Evolutionary conservation across 768 basidiomycete genomes (phyloP), one percentile per base, ranked within the genome.

Genomic region (Suillus brevipes): DNA sequence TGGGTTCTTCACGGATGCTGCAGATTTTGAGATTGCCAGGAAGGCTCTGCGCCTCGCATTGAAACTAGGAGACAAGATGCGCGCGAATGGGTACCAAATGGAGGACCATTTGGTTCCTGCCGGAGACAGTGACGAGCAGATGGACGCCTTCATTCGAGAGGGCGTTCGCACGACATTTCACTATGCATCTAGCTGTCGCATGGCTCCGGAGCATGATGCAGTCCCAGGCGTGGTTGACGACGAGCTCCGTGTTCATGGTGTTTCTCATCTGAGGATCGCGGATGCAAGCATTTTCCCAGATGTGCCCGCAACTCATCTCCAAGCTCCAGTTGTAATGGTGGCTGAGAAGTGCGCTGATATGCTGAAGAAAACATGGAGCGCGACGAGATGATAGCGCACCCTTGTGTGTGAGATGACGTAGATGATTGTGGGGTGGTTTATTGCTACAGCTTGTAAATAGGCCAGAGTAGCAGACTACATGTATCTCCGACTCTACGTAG

Each of bases 141-240:
- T 66, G 31, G 61, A 66, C 36, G 13, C 36, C 12, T 52, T 50
- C 28, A 63, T 66, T 34, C 5, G 34, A n/a, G 34, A 52, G 16
- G 34, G 66, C 28, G 61, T 62, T 10, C 64, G 72, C 55, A 73
- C 77, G 14, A 75, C 75, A 55, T 78, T 72, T 65, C 78, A 81
- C 63, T 80, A 78, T 52, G 64, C 76, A 7, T 77, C 73, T 37
- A 77, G 78, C 50, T 80, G 79, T 71, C 65, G 79, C 9, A 81
- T 82, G 78, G 79, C 61, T 40, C 65, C 56, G n/a, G 45, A 60
- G 12, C 38, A 56, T n/a, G 60, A 62, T 67, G 53, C 59, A n/a
- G 36, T 47, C 37, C 68, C 65, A 14, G 85, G 85, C 31, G 83
- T 84, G 0, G 82, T 87, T 37, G 82, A 83, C 66, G 79, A 80